Conservation (phyloP, 179 eudicot species). For the Drosera spatulata region DNA sequence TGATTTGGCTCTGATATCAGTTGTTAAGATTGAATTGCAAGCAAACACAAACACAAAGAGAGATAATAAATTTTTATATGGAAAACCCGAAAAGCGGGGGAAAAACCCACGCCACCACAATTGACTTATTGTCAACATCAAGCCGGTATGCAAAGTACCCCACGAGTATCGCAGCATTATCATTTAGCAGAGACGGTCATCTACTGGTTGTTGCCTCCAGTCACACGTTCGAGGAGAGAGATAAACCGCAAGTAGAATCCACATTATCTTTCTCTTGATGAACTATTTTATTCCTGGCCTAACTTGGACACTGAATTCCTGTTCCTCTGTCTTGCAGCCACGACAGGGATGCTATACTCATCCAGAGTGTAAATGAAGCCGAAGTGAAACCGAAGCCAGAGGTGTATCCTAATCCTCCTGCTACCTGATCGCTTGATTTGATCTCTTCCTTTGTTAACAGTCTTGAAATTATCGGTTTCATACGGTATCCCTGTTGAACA, state of each 20-base stretch:
- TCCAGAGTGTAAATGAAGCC: not conserved
- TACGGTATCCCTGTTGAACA: too few species aligned
- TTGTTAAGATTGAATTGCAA: too few species aligned
- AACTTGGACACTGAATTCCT: not conserved
- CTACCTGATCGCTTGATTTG: not conserved
- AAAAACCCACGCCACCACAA: too few species aligned
- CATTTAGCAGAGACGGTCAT: slow-evolving; percentile 89
- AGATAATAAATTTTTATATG: too few species aligned
- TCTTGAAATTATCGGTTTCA: too few species aligned
- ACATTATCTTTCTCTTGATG: not conserved
- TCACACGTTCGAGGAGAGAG: slow-evolving; percentile 81
- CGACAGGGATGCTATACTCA: slow-evolving; percentile 77
- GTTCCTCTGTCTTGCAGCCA: slow-evolving; percentile 42
- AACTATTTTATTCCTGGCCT: not conserved
- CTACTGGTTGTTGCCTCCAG: slow-evolving; percentile 26
- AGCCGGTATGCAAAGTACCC: slow-evolving; percentile 41
- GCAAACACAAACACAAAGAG: too few species aligned
- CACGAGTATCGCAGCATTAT: slow-evolving; percentile 82
- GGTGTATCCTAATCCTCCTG: slow-evolving; percentile 55
- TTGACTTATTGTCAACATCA: too few species aligned
- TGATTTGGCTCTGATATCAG: too few species aligned
- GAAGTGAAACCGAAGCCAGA: slow-evolving; percentile 17
- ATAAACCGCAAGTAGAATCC: slow-evolving; percentile 48
- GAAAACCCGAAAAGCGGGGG: too few species aligned
- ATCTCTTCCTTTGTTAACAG: too few species aligned